These are phyloP conservation scores for Petunia secreta DNA, from an alignment of 257 asterid genomes.

Conservation along the genomic window DNA sequence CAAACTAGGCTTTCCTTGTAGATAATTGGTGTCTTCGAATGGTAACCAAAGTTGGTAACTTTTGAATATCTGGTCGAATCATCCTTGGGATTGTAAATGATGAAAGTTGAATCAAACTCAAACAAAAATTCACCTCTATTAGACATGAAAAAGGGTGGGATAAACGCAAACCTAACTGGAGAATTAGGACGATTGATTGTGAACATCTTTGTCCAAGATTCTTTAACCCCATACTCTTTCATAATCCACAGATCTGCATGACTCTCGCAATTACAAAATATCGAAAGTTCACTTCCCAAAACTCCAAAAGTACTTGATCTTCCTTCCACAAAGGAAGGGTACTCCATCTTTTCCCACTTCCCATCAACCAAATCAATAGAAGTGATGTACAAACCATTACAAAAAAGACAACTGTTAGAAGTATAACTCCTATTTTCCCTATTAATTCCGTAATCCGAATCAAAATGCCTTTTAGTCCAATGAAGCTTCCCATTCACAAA, in stretches of 20 bases:
- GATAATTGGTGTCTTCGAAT: constrained; percentile 8
- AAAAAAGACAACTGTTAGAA: too few relatives aligned
- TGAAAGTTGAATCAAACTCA: constrained; percentile 32
- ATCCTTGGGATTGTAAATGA: constrained; percentile 40
- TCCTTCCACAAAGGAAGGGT: not conserved
- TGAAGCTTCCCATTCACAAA: constrained; percentile 35
- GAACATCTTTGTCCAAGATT: constrained; percentile 38
- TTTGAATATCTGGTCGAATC: constrained; percentile 33
- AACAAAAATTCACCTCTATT: constrained; percentile 44
- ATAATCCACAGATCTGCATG: constrained; percentile 39
- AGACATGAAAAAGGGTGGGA: constrained; percentile 34
- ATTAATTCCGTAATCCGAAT: too few relatives aligned
- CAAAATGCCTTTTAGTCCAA: constrained; percentile 26
- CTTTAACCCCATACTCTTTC: constrained; percentile 11
- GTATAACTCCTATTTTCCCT: too few relatives aligned
- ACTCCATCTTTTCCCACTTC: not conserved
- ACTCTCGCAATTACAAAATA: not conserved
- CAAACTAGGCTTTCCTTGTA: constrained; percentile 53
- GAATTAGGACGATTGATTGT: constrained; percentile 34
- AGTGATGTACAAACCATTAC: constrained; percentile 21
- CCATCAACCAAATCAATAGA: constrained; percentile 24
- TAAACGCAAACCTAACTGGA: not conserved
- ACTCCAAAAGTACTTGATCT: constrained; percentile 13
- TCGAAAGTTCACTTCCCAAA: constrained; percentile 25
- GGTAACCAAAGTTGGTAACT: constrained; percentile 2